Evolutionary conservation across 805 yeast species (phyloP), one percentile per base, ranked within the genome.

Genomic region (Hanseniaspora guilliermondii): DNA sequence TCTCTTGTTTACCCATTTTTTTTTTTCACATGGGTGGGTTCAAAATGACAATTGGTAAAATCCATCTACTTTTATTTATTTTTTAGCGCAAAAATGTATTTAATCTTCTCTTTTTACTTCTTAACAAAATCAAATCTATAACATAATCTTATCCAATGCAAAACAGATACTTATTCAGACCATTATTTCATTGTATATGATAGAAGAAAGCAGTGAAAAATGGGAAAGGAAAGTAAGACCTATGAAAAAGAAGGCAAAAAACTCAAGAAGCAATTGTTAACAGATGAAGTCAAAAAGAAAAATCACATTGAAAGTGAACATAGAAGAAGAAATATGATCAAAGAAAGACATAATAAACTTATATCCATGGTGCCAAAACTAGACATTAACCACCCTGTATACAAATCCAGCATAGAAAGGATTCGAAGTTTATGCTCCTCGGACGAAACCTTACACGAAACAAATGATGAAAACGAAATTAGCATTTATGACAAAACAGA

Each of bases 301-400:
- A 54, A 54, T 38, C 56, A 54, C 25, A 54, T 54, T 19, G 50
- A 44, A 36, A 48, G 53, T 22, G 56, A 54, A 22, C 53, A 54
- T 21, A 48, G 38, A 33, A 46, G 56, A 42, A 33, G 56, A 25
- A 42, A 54, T 9, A 17, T 48, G 47, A 54, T 54, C 16, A 36
- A 44, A 17, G 49, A 54, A 22, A 48, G 38, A 17, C 53, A 48
- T 22, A 30, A 27, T 4, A 42, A n/a, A 12, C 35, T 54, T 6
- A 44, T 54, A 16, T 11, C 24, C 4, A 11, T 54, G 32, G 53
- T 54, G 9, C 56, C 56, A 4, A 38, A 44, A 14, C 21, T 49
- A 11, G 36, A 41, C 22, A 21, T 49, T 12, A 12, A 17, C 12
- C 53, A 49, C 22, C 53, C 53, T 3, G 30, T 25, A 12, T 49